Evolutionary conservation across 176 grass and related monocot species (phyloP), one percentile per base, ranked within the genome.

Genomic region (Poa annua): DNA sequence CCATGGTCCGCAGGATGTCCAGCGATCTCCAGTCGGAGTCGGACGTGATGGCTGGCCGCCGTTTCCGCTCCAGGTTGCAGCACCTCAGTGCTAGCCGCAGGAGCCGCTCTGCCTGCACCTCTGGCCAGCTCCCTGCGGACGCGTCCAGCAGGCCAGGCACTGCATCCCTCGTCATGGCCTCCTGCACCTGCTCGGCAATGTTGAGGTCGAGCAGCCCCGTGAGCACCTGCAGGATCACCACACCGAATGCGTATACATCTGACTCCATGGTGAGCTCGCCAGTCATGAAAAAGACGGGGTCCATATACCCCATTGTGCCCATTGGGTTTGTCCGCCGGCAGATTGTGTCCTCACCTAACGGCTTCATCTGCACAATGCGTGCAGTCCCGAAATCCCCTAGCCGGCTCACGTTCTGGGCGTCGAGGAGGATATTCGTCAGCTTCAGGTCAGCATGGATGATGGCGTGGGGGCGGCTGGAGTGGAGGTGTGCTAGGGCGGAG

Each of bases 361-460:
- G 80, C 79, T 88, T 84, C 47, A 86, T 17, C 38, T 64, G 86
- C 36, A 92, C 87, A 15, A 71, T 2, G 21, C 80, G 57, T 1
- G 88, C 88, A n/a, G 84, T 95, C 52, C 93, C 90, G 24, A 90
- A 90, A 77, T 94, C 89, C 2, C 89, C 85, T 0, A 94, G 87
- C 45, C 74, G 92, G 75, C 87, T 92, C 62, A 29, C 34, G 24
- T 92, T 75, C 71, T 79, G 20, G 17, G 29, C 65, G 53, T 90
- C 80, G 4, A 95, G 82, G 55, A 95, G 90, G 4, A 92, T 88
- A 84, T 95, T 95, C 26, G 80, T 74, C n/a, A 92, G 72, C 76
- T 95, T 95, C 33, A 95, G 35, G 79, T 92, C 93, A 3, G 85
- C 93, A 17, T 95, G 93, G 83, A 95, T 88, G 76, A 92, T 85